Conservation (phyloP, 768 basidiomycete species). For the Nevesoporus exiguus region DNA sequence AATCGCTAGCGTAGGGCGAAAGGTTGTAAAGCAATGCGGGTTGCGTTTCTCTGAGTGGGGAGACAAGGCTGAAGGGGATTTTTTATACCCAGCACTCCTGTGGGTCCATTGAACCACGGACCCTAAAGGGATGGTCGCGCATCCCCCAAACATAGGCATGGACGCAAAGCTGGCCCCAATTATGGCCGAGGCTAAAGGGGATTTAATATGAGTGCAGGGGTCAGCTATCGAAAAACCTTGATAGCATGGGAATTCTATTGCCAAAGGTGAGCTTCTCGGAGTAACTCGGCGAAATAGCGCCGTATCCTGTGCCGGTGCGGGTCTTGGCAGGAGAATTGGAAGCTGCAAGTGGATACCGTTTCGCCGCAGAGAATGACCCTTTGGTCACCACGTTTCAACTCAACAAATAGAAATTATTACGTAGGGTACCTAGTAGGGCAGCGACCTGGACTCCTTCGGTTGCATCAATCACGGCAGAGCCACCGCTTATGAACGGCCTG, state of each 20-base stretch:
- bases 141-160: conserved; percentile 20
- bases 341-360: too few species aligned
- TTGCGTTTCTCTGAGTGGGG: background rate
- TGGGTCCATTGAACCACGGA: conserved; percentile 16
- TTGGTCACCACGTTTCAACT: too few species aligned
- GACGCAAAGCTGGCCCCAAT: conserved; percentile 20
- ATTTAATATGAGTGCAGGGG: background rate
- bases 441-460: too few species aligned
- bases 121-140: background rate
- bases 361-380: too few species aligned
- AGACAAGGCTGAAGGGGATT: background rate
- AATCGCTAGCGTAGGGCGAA: background rate
- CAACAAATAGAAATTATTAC: too few species aligned
- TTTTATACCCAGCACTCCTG: conserved; percentile 10
- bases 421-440: too few species aligned
- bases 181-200: conserved; percentile 1
- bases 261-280: too few species aligned
- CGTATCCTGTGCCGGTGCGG: background rate
- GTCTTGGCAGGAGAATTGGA: too few species aligned
- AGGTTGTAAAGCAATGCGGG: background rate
- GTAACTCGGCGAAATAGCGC: background rate
- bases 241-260: conserved; percentile 10
- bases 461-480: too few species aligned
- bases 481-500: too few species aligned
- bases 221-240: conserved; percentile 17